These are phyloP conservation scores for Populus hybrid DNA, from an alignment of 441 rosid genomes.

Conservation along the genomic window DNA sequence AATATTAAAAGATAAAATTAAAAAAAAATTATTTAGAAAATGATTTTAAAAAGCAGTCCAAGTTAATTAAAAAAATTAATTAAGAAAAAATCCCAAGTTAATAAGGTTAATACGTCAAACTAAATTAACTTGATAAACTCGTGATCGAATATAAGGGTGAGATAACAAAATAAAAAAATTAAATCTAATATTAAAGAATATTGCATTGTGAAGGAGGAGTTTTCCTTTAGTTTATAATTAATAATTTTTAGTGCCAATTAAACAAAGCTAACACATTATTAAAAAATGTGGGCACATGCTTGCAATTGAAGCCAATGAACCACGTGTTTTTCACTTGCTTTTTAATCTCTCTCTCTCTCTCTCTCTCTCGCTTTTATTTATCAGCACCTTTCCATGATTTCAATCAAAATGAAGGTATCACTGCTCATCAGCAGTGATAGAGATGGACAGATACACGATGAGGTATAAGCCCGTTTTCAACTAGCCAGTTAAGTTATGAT, in stretches of 20 bases:
- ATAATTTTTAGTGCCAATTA: neutral
- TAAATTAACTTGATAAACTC: too few relatives aligned
- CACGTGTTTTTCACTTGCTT: slow-evolving; percentile 11
- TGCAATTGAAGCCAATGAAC: slow-evolving; percentile 1
- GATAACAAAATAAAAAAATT: too few relatives aligned
- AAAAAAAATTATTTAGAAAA: too few relatives aligned
- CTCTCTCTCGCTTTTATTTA: neutral
- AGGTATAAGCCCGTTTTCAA: neutral
- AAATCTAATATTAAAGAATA: too few relatives aligned
- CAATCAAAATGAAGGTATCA: neutral
- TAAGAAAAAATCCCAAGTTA: too few relatives aligned
- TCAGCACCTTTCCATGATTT: neutral
- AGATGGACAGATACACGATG: neutral
- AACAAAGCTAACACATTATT: neutral
- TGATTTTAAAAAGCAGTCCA: too few relatives aligned
- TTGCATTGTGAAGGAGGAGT: too few relatives aligned
- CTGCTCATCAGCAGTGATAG: neutral
- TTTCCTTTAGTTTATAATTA: too few relatives aligned
- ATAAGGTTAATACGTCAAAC: too few relatives aligned
- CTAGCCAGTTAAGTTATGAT: neutral
- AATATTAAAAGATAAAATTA: too few relatives aligned
- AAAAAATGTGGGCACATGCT: neutral
- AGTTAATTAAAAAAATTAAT: too few relatives aligned
- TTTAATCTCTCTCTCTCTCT: neutral
- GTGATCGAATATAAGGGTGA: fast-evolving